Evolutionary conservation across 805 yeast genomes (phyloP).

Genomic region (Sugiyamaella boreocaroliniensis): DNA sequence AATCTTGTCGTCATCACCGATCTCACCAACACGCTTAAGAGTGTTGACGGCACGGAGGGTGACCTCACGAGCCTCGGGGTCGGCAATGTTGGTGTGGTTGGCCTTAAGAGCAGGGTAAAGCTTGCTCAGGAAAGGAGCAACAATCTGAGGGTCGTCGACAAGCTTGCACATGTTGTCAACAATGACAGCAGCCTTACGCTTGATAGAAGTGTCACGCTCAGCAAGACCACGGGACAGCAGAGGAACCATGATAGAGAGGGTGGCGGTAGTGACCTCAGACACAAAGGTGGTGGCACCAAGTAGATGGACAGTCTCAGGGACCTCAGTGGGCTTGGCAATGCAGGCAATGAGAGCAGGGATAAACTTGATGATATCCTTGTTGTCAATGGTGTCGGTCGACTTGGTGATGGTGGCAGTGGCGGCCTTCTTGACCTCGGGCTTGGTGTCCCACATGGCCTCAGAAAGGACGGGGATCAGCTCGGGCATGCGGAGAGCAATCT

Average conservation of each 20-base stretch:
- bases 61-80: constrained; percentile 99
- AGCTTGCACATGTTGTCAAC: constrained; percentile 99
- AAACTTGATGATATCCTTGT: constrained; percentile 99
- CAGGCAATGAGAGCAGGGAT: constrained; percentile 96
- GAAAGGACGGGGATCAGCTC: constrained; percentile 97
- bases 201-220: constrained; percentile 98
- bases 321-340: constrained; percentile 94
- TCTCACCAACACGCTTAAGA: constrained; percentile 97
- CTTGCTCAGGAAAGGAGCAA: constrained; percentile 96
- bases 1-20: constrained; percentile 78
- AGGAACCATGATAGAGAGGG: constrained; percentile 99
- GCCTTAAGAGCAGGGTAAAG: constrained; percentile 93
- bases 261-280: constrained; percentile 99
- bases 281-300: constrained; percentile 99
- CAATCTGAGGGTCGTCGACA: constrained; percentile 99
- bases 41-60: constrained; percentile 95
- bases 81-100: constrained; percentile 95
- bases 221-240: constrained; percentile 98
- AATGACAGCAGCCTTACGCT: constrained; percentile 99
- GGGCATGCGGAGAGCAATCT: constrained; percentile 98
- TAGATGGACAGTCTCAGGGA: constrained; percentile 97
- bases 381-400: constrained; percentile 95
- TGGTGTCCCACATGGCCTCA: constrained; percentile 99
- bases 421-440: constrained; percentile 93
- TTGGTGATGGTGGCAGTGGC: constrained; percentile 94